Percentiles rank a stretch among this genome's conserved stretches.
Conservation (phyloP, 75 land plant species). For the Pinus tabuliformis region DNA sequence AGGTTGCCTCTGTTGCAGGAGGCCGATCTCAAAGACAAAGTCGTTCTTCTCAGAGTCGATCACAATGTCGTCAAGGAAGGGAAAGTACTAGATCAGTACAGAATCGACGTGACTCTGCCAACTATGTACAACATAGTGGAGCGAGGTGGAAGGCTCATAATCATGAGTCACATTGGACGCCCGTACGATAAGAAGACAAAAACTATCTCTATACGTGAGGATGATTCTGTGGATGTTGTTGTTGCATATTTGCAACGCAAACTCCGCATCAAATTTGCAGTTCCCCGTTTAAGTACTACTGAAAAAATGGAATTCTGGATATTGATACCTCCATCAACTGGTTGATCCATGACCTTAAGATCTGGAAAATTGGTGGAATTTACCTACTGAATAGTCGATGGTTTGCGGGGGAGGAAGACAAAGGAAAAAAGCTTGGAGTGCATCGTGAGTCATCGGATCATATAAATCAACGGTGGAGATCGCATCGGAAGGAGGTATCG, state of each 20-base stretch:
- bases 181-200: constrained; percentile 51
- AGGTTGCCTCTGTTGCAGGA: constrained; percentile 46
- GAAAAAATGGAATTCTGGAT: constrained; percentile 40
- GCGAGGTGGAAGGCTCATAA: constrained; percentile 56
- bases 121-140: constrained; percentile 62
- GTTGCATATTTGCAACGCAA: constrained; percentile 50
- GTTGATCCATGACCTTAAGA: constrained; percentile 45
- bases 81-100: constrained; percentile 42
- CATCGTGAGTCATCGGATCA: too few relatives aligned
- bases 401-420: constrained; percentile 59
- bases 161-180: constrained; percentile 51
- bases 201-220: constrained; percentile 26
- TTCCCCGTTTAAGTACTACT: constrained; percentile 29
- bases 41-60: constrained; percentile 52
- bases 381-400: constrained; percentile 52
- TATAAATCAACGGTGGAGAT: too few relatives aligned
- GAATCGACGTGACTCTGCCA: constrained; percentile 52
- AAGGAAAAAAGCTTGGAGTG: constrained; percentile 36
- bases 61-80: constrained; percentile 63
- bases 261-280: constrained; percentile 51
- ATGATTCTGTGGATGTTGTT: constrained; percentile 46
- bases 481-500: too few relatives aligned
- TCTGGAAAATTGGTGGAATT: constrained; percentile 49
- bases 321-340: constrained; percentile 57
- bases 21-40: constrained; percentile 49